These are phyloP conservation scores for Camellia lanceoleosa DNA, from an alignment of 148 eudicot genomes.

Conservation along the genomic window DNA sequence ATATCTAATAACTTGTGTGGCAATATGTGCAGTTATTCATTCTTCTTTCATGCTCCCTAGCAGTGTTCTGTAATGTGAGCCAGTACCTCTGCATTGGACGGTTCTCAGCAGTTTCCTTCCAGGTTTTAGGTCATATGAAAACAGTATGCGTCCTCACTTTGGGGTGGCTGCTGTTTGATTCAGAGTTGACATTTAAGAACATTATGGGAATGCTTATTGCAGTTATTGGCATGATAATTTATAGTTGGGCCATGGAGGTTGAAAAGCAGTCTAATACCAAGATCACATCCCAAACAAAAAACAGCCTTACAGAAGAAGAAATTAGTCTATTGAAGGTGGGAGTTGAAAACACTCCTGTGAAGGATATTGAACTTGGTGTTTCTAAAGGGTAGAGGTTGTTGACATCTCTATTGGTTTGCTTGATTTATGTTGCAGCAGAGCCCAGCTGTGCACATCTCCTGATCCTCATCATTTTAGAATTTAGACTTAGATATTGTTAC, in stretches of 20 bases:
- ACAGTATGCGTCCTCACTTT: slow-evolving; percentile 55
- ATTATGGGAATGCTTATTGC: slow-evolving; percentile 58
- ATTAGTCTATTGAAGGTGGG: slow-evolving; percentile 47
- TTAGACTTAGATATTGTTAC: not conserved
- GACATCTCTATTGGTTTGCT: not conserved
- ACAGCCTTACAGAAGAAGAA: slow-evolving; percentile 60
- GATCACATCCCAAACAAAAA: slow-evolving; percentile 30
- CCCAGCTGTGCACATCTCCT: not conserved
- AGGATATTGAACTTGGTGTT: slow-evolving; percentile 42
- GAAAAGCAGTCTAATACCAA: slow-evolving; percentile 44
- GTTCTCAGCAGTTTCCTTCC: slow-evolving; percentile 45
- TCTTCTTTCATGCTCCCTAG: slow-evolving; percentile 59
- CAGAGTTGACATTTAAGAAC: slow-evolving; percentile 56
- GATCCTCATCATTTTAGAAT: slow-evolving; percentile 5
- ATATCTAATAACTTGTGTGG: not conserved
- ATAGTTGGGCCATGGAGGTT: slow-evolving; percentile 59
- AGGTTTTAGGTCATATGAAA: slow-evolving; percentile 49
- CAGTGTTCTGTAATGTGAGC: slow-evolving; percentile 64
- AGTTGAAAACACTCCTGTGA: slow-evolving; percentile 28
- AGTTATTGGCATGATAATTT: slow-evolving; percentile 54
- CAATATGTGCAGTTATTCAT: slow-evolving; percentile 52
- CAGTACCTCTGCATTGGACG: slow-evolving; percentile 77
- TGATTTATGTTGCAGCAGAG: not conserved
- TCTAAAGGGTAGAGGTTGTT: slow-evolving; percentile 27
- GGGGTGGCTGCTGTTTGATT: slow-evolving; percentile 61